Evolutionary conservation across 1,139 yeast genomes (phyloP).

Genomic region (Blastobotrys indianensis): DNA sequence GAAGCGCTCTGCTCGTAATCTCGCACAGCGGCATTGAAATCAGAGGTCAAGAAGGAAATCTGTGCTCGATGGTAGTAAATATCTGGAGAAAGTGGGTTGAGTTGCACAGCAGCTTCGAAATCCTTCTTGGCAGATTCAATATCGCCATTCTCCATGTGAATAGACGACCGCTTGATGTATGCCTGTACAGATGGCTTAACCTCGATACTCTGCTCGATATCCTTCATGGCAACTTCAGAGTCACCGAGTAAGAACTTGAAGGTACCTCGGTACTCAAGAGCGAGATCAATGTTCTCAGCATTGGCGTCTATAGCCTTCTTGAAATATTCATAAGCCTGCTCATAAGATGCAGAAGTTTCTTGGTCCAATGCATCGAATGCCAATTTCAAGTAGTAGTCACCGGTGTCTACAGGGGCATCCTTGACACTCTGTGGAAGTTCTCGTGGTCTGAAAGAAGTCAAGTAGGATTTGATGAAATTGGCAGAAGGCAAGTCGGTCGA

Average conservation of each 20-base stretch:
- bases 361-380: slow-evolving; percentile 60
- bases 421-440: slow-evolving; percentile 33
- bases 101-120: slow-evolving; percentile 64
- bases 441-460: slow-evolving; percentile 57
- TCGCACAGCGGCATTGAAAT: slow-evolving; percentile 63
- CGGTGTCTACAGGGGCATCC: slow-evolving; percentile 50
- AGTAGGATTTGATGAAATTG: slow-evolving; percentile 77
- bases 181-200: slow-evolving; percentile 76
- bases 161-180: slow-evolving; percentile 75
- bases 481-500: slow-evolving; percentile 71
- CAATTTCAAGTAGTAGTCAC: slow-evolving; percentile 58
- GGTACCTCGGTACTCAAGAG: slow-evolving; percentile 78
- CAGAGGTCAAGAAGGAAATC: slow-evolving; percentile 73
- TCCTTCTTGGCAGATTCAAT: slow-evolving; percentile 58
- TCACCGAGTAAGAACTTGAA: slow-evolving; percentile 79
- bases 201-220: slow-evolving; percentile 58
- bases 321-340: slow-evolving; percentile 64
- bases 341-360: slow-evolving; percentile 67
- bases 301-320: slow-evolving; percentile 53
- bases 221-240: slow-evolving; percentile 52
- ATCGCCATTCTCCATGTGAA: slow-evolving; percentile 68
- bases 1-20: slow-evolving; percentile 74
- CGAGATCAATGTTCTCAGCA: slow-evolving; percentile 46
- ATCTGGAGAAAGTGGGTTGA: slow-evolving; percentile 72
- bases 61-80: slow-evolving; percentile 94